phyloP scores from a whole-genome alignment of 1,284 basidiomycete species.

The Tilletia setariae region DNA sequence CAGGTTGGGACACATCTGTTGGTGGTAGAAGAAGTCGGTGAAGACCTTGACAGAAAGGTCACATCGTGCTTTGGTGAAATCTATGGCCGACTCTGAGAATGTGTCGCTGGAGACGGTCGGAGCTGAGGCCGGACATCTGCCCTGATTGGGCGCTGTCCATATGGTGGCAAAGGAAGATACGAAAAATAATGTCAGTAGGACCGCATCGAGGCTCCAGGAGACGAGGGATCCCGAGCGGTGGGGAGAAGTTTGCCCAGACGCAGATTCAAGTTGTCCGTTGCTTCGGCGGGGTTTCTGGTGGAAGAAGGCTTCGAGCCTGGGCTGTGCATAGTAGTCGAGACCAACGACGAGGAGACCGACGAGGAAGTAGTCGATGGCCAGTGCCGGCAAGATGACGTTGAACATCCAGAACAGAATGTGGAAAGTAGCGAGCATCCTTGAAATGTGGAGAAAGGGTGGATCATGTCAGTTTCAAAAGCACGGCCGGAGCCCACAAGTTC shows the following conservation, averaged over 20 bases:
- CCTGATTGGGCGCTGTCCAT: conserved; percentile 29
- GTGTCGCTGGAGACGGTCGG: not conserved
- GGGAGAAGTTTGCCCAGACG: not conserved
- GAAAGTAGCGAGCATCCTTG: too few species aligned
- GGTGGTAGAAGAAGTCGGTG: not conserved
- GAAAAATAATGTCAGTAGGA: conserved; percentile 22
- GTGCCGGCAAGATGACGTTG: conserved; percentile 36
- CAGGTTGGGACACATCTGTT: conserved; percentile 11
- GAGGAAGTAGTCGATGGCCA: conserved; percentile 36
- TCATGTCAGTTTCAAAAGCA: too few species aligned
- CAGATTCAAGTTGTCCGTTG: not conserved
- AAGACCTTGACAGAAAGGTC: not conserved
- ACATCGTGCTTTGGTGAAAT: not conserved
- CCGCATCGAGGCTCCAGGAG: conserved; percentile 24
- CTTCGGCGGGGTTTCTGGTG: not conserved
- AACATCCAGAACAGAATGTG: conserved; percentile 20
- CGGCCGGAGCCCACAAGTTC: too few species aligned
- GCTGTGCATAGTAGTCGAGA: conserved; percentile 22
- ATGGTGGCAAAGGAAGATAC: conserved; percentile 34
- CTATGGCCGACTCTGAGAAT: not conserved
- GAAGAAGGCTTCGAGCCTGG: conserved; percentile 9
- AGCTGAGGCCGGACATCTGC: conserved; percentile 21
- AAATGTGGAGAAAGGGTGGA: too few species aligned
- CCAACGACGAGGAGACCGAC: conserved; percentile 28
- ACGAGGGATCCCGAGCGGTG: conserved; percentile 23